These are phyloP conservation scores for Acaromyces ingoldii DNA, from an alignment of 1,284 basidiomycete genomes.

Conservation along the genomic window DNA sequence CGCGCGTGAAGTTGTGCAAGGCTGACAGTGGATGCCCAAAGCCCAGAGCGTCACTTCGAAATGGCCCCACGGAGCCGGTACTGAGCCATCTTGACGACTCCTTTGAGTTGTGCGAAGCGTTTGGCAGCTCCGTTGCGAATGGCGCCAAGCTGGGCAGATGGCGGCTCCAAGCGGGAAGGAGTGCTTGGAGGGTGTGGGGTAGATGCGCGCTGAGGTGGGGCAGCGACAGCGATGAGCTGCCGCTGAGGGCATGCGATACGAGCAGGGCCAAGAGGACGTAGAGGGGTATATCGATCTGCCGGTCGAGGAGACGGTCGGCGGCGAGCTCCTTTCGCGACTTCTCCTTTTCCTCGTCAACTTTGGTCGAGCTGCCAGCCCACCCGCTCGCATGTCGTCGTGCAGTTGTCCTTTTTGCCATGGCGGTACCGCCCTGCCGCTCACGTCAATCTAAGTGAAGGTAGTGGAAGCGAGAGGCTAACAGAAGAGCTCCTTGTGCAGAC, in stretches of 20 bases:
- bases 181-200: slow-evolving; percentile 22
- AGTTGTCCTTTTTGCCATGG: too few species aligned
- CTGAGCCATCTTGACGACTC: slow-evolving; percentile 9
- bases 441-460: too few species aligned
- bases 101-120: slow-evolving; percentile 27
- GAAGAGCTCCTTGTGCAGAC: too few species aligned
- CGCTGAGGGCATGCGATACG: slow-evolving; percentile 35
- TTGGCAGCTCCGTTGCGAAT: slow-evolving; percentile 35
- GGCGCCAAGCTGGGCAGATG: slow-evolving; percentile 24
- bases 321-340: not conserved
- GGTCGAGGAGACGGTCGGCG: slow-evolving; percentile 1
- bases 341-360: too few species aligned
- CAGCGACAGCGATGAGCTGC: slow-evolving; percentile 33
- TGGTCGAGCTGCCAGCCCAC: too few species aligned
- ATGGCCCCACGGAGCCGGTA: slow-evolving; percentile 22
- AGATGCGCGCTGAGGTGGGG: slow-evolving; percentile 32
- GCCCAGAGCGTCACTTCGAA: slow-evolving; percentile 36
- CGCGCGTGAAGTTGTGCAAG: slow-evolving; percentile 35
- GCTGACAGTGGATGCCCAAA: slow-evolving; percentile 41
- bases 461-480: too few species aligned
- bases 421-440: too few species aligned
- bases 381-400: too few species aligned
- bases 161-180: slow-evolving; percentile 33
- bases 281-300: slow-evolving; percentile 17
- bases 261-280: slow-evolving; percentile 28